Evolutionary conservation across 352 stramenopile species (phyloP).

Genomic region (Phytopythium mirpurense): DNA sequence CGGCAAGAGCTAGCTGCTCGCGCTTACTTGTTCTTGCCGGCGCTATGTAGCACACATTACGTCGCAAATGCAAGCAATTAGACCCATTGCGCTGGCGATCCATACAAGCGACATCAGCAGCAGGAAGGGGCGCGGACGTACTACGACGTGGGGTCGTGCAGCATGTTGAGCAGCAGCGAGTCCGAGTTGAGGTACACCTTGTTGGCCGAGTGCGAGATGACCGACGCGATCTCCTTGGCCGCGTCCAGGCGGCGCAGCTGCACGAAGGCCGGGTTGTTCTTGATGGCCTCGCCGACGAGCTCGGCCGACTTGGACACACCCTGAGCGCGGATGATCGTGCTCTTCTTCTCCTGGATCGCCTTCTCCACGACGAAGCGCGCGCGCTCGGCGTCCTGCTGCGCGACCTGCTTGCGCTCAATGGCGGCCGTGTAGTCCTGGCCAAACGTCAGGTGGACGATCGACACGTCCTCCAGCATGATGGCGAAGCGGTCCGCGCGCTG

Average conservation of each 20-base stretch:
- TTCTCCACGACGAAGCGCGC: constrained; percentile 98
- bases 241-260: constrained; percentile 98
- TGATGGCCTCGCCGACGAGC: constrained; percentile 98
- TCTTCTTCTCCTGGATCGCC: constrained; percentile 99
- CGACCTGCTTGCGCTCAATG: constrained; percentile 99
- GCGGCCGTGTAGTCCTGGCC: constrained; percentile 97
- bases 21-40: constrained; percentile 42
- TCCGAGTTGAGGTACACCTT: constrained; percentile 98
- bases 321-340: constrained; percentile 95
- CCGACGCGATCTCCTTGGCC: constrained; percentile 97
- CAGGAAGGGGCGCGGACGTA: constrained; percentile 18
- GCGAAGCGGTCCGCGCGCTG: constrained; percentile 88
- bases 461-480: constrained; percentile 97
- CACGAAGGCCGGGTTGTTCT: constrained; percentile 99
- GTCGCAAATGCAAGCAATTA: constrained; percentile 6
- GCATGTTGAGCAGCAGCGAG: constrained; percentile 96
- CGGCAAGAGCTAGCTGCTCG: not conserved
- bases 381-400: constrained; percentile 98
- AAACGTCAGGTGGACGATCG: constrained; percentile 99
- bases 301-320: constrained; percentile 98
- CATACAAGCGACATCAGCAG: no score
- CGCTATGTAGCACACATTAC: constrained; percentile 11
- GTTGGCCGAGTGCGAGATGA: constrained; percentile 94
- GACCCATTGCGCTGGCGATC: no score
- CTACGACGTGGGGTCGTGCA: constrained; percentile 62